phyloP scores from a whole-genome alignment of 345 rosid species.

The Camelina neglecta region DNA sequence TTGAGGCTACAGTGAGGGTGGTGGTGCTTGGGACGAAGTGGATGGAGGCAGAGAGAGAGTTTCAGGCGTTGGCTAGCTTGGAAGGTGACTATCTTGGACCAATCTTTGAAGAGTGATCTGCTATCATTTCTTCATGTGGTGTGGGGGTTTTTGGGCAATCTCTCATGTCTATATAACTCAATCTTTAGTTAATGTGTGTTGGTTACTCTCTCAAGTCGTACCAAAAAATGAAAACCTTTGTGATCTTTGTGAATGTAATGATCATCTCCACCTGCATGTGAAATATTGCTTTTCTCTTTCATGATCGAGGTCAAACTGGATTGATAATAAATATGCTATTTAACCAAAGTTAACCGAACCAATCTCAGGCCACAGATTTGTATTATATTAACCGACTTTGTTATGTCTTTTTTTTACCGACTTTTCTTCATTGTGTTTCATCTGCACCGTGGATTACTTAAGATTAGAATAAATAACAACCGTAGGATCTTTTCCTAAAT shows the following conservation, averaged over 20 bases:
- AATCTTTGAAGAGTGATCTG: conserved; percentile 41
- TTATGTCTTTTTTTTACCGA: no score
- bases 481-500: no score
- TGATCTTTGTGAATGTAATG: conserved; percentile 23
- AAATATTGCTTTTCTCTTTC: not conserved
- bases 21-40: conserved; percentile 77
- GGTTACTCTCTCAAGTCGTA: not conserved
- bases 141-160: not conserved
- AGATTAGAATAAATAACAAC: no score
- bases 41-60: conserved; percentile 83
- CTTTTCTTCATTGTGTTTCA: no score
- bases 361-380: no score
- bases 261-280: not conserved
- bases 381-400: no score
- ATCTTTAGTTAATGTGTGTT: conserved; percentile 1
- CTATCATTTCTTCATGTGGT: conserved; percentile 10
- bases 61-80: conserved; percentile 81
- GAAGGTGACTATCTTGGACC: conserved; percentile 86
- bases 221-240: not conserved
- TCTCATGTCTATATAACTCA: conserved; percentile 18
- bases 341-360: not conserved
- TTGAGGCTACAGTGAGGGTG: conserved; percentile 58
- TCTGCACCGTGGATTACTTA: no score
- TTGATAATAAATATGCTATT: no score
- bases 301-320: not conserved